Conservation (phyloP, 805 yeast species). For the Hanseniaspora vineae region DNA sequence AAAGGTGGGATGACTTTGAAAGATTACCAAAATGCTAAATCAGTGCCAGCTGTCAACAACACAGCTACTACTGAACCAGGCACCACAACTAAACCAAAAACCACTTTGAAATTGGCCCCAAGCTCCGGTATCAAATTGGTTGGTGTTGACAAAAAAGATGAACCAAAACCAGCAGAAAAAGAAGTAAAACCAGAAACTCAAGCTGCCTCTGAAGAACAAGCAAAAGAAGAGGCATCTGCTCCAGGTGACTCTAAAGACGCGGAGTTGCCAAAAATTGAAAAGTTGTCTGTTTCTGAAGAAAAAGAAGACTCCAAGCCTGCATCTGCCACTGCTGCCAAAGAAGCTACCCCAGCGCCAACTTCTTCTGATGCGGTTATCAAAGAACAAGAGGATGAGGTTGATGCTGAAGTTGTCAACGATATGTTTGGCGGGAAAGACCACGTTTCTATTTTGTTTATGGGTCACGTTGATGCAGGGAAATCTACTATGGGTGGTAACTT, state of each 20-base stretch:
- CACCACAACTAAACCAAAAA: constrained; percentile 43
- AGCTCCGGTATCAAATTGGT: constrained; percentile 54
- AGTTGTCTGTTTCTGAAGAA: constrained; percentile 16
- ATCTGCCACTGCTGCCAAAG: constrained; percentile 11
- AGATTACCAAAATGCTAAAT: constrained; percentile 63
- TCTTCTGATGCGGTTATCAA: constrained; percentile 41
- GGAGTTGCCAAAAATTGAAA: constrained; percentile 19
- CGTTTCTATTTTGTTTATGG: constrained; percentile 94
- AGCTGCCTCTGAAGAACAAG: constrained; percentile 7
- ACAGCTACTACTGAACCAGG: constrained; percentile 13
- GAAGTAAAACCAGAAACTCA: constrained; percentile 7
- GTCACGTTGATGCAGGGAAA: constrained; percentile 99
- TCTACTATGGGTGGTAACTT: constrained; percentile 99
- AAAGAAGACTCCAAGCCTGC: constrained; percentile 19
- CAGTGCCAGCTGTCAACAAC: constrained; percentile 24
- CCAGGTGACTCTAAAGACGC: constrained; percentile 10
- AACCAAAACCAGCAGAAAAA: constrained; percentile 11
- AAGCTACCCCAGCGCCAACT: no score
- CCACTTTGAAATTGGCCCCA: constrained; percentile 51
- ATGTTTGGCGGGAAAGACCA: constrained; percentile 97
- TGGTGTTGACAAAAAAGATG: constrained; percentile 31
- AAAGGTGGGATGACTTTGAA: constrained; percentile 47
- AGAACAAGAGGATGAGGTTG: constrained; percentile 72
- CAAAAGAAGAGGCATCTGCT: constrained; percentile 6
- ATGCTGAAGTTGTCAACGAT: constrained; percentile 78